Percentiles rank a stretch among this genome's conserved stretches.
These are phyloP conservation scores for Chenopodium quinoa DNA, from an alignment of 148 eudicot genomes.

Conservation along the genomic window DNA sequence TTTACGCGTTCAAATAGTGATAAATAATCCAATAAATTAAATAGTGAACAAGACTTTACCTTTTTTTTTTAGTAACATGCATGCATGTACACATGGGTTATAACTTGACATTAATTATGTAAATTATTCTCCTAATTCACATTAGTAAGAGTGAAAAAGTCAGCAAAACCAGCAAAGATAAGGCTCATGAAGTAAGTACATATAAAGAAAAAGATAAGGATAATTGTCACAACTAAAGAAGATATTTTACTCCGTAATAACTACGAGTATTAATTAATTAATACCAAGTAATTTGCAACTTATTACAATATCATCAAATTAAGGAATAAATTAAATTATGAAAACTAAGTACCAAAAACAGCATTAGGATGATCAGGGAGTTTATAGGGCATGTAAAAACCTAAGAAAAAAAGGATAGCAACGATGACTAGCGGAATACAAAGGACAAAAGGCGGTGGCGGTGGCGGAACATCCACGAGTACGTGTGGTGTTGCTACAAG, in stretches of 20 bases:
- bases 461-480: constrained; percentile 49
- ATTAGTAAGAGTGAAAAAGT: background rate
- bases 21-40: too few relatives aligned
- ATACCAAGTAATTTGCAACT: too few relatives aligned
- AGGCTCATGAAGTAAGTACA: background rate
- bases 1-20: too few relatives aligned
- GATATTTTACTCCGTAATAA: too few relatives aligned
- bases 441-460: constrained; percentile 40
- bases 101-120: too few relatives aligned
- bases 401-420: constrained; percentile 31
- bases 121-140: background rate
- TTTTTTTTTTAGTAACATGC: too few relatives aligned
- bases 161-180: background rate
- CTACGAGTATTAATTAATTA: too few relatives aligned
- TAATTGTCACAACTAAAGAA: too few relatives aligned
- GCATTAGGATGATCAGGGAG: constrained; percentile 14
- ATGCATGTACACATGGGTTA: too few relatives aligned
- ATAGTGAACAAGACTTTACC: too few relatives aligned
- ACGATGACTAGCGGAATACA: constrained; percentile 41
- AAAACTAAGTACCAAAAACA: constrained; percentile 3
- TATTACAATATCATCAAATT: too few relatives aligned
- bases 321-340: background rate
- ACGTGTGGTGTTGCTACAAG: constrained; percentile 37
- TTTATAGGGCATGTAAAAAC: constrained; percentile 23
- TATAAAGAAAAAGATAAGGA: too few relatives aligned